phyloP scores from a whole-genome alignment of 176 grass and related monocot species.

The Carex littledalei region DNA sequence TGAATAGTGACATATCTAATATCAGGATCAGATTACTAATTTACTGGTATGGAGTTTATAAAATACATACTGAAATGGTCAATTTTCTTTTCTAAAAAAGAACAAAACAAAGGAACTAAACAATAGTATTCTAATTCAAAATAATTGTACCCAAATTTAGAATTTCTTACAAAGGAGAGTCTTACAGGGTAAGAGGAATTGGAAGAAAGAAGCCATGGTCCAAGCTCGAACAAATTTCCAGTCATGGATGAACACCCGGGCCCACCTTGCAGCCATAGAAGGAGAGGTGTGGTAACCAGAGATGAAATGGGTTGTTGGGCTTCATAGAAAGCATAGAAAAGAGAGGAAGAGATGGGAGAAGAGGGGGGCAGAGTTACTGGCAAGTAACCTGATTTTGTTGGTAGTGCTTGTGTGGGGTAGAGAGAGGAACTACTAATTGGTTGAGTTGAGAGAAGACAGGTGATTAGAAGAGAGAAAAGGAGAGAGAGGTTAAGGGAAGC shows the following conservation, averaged over 20 bases:
- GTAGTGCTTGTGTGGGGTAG: constrained; percentile 33
- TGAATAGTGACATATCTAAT: not conserved
- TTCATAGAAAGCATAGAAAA: constrained; percentile 62
- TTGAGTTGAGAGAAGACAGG: not conserved
- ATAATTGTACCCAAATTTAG: not conserved
- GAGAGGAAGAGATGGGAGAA: constrained; percentile 31
- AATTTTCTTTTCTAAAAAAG: not conserved
- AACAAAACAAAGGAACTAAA: not conserved
- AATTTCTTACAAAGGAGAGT: not conserved
- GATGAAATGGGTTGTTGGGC: constrained; percentile 41
- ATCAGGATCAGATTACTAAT: not conserved
- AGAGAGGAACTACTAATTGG: not conserved
- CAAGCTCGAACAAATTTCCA: constrained; percentile 61
- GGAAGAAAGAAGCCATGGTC: constrained; percentile 42
- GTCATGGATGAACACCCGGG: constrained; percentile 56
- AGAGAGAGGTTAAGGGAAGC: not conserved
- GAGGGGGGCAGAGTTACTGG: constrained; percentile 17
- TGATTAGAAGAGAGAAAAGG: not conserved
- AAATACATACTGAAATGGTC: too few relatives aligned
- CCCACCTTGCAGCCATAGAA: constrained; percentile 63
- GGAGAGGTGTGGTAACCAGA: constrained; percentile 31
- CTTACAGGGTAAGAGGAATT: constrained; percentile 17
- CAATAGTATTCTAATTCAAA: not conserved
- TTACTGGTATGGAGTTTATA: not conserved
- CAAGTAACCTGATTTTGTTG: constrained; percentile 57